These are phyloP conservation scores for Lentinula novae-zelandiae DNA, from an alignment of 1,284 basidiomycete genomes.

Conservation along the genomic window DNA sequence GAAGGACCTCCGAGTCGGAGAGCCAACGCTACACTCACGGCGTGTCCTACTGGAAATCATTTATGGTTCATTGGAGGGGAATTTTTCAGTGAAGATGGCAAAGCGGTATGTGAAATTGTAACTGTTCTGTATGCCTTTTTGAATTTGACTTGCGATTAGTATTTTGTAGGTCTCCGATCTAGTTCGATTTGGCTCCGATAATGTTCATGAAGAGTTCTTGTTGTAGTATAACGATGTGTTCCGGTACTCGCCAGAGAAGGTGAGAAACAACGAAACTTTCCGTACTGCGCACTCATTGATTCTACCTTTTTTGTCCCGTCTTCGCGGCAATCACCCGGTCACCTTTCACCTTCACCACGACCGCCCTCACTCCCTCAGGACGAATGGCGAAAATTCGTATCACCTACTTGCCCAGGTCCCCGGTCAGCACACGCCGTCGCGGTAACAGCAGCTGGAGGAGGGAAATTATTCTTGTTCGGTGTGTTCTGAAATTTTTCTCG, in stretches of 20 bases:
- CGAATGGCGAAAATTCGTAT: slow-evolving; percentile 85
- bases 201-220: not conserved
- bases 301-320: too few species aligned
- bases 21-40: slow-evolving; percentile 77
- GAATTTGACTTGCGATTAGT: not conserved
- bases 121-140: not conserved
- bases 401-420: slow-evolving; percentile 80
- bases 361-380: slow-evolving; percentile 40
- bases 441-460: slow-evolving; percentile 68
- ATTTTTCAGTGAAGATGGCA: slow-evolving; percentile 80
- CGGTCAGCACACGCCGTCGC: slow-evolving; percentile 83
- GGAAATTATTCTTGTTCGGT: slow-evolving; percentile 86
- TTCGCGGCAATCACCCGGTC: not conserved
- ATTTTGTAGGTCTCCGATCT: slow-evolving; percentile 13
- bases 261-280: slow-evolving; percentile 18
- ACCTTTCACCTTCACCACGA: not conserved
- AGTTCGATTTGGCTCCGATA: not conserved
- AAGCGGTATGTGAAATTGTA: slow-evolving; percentile 51
- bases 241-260: slow-evolving; percentile 80
- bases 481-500: slow-evolving; percentile 14
- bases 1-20: slow-evolving; percentile 77
- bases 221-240: slow-evolving; percentile 71
- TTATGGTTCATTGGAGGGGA: slow-evolving; percentile 83
- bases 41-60: slow-evolving; percentile 76
- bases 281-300: too few species aligned